phyloP scores from a whole-genome alignment of 371 early-diverging fungal species.

The Mucor circinelloides region DNA sequence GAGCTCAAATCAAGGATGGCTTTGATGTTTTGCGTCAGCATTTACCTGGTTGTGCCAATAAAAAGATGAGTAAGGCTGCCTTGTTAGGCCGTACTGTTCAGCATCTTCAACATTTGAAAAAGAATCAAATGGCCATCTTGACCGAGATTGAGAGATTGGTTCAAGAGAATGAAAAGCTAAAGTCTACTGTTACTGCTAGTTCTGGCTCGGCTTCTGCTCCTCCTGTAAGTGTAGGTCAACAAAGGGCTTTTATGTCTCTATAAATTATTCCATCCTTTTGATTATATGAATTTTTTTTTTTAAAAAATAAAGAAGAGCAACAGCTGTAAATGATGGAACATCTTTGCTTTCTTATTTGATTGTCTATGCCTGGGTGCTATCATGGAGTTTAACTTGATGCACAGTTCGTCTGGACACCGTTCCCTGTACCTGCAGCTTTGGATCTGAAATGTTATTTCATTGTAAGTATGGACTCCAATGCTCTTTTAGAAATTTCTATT shows the following conservation, averaged over 20 bases:
- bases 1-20: constrained; percentile 40
- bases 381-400: background rate
- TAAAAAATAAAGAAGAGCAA: background rate
- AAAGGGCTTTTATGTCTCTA: background rate
- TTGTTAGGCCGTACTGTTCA: constrained; percentile 53
- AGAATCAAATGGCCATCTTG: constrained; percentile 43
- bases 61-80: constrained; percentile 58
- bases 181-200: too few relatives aligned
- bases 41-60: constrained; percentile 52
- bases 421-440: background rate
- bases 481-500: background rate
- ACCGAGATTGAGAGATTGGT: constrained; percentile 41
- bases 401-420: background rate
- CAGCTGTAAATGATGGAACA: too few relatives aligned
- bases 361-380: background rate
- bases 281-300: background rate
- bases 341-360: background rate
- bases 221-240: background rate
- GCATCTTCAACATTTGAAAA: constrained; percentile 51
- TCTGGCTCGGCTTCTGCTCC: background rate
- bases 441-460: constrained; percentile 4
- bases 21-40: constrained; percentile 46
- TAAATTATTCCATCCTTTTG: background rate
- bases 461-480: background rate
- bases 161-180: constrained; percentile 21